These are phyloP conservation scores for Eimeria acervulina DNA, from an alignment of 169 alveolate species.

Conservation along the genomic window DNA sequence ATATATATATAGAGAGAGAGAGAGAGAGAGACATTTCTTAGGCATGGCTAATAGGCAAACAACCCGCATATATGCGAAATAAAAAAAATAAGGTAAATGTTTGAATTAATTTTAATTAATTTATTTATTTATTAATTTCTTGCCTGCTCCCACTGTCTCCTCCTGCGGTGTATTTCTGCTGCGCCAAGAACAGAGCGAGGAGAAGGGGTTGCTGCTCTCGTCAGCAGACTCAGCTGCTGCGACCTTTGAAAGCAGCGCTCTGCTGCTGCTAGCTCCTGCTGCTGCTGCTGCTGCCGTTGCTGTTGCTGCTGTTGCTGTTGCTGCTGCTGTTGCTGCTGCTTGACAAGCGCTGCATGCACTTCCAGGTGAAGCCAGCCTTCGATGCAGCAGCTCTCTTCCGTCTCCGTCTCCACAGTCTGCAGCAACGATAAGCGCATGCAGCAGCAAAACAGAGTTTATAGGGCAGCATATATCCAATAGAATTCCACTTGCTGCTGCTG, in stretches of 20 bases:
- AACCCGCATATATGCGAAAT: no score
- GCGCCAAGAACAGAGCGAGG: slow-evolving; percentile 4
- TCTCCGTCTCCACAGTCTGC: neutral
- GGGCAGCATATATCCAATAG: no score
- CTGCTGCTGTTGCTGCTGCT: neutral
- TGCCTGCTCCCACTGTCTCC: slow-evolving; percentile 41
- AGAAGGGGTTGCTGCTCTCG: neutral
- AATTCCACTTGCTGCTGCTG: neutral
- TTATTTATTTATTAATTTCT: no score
- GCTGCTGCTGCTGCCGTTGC: neutral
- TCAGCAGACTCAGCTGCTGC: neutral
- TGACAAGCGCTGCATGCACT: neutral
- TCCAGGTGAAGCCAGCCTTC: slow-evolving; percentile 42
- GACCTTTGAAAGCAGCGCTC: slow-evolving; percentile 21
- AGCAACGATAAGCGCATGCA: neutral
- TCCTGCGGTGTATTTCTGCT: slow-evolving; percentile 25
- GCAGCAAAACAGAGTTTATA: neutral
- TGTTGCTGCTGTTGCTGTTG: no score
- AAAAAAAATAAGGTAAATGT: no score
- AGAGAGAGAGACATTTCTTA: no score
- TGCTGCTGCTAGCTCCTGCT: slow-evolving; percentile 44
- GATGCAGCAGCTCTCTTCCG: slow-evolving; percentile 11
- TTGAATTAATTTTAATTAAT: no score
- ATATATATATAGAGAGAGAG: no score
- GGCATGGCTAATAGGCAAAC: no score